These are phyloP conservation scores for Fagopyrum tataricum DNA, from an alignment of 148 eudicot species.

Conservation along the genomic window DNA sequence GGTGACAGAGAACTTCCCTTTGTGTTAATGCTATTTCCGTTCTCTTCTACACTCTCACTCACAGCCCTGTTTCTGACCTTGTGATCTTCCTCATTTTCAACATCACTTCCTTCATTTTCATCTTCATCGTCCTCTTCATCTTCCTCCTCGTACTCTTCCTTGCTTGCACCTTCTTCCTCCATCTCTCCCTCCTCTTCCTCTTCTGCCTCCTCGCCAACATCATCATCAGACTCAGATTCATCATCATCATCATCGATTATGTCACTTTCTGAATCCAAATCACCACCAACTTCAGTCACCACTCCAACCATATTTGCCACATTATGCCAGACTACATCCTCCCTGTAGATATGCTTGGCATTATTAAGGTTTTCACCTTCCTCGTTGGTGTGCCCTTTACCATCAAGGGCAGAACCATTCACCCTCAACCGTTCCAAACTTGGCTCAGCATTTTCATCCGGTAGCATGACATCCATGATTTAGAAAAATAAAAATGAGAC, in stretches of 20 bases:
- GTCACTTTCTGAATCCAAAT: constrained; percentile 82
- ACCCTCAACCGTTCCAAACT: neutral
- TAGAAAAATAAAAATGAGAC: neutral
- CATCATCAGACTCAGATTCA: constrained; percentile 17
- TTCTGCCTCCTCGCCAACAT: constrained; percentile 6
- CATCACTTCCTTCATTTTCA: constrained; percentile 29
- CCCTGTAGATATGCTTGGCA: constrained; percentile 51
- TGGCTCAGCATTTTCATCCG: constrained; percentile 13
- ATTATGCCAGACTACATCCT: constrained; percentile 78
- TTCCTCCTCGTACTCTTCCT: constrained; percentile 20
- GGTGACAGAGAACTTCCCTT: constrained; percentile 44
- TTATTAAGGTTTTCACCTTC: constrained; percentile 2
- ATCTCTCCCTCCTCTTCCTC: constrained; percentile 14
- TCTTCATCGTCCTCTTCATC: constrained; percentile 23
- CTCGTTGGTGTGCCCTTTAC: constrained; percentile 13
- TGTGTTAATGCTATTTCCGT: constrained; percentile 20
- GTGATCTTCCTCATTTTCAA: constrained; percentile 24
- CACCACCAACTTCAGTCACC: constrained; percentile 94
- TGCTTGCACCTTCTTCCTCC: constrained; percentile 9
- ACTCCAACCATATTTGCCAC: constrained; percentile 55
- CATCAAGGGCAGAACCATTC: constrained; percentile 12
- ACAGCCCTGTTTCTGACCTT: constrained; percentile 20
- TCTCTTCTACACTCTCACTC: constrained; percentile 31
- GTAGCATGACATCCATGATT: constrained; percentile 6
- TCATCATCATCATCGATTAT: constrained; percentile 63